Evolutionary conservation across 768 basidiomycete species (phyloP), one percentile per base, ranked within the genome.

Genomic region (Guyanaporus albipodus): DNA sequence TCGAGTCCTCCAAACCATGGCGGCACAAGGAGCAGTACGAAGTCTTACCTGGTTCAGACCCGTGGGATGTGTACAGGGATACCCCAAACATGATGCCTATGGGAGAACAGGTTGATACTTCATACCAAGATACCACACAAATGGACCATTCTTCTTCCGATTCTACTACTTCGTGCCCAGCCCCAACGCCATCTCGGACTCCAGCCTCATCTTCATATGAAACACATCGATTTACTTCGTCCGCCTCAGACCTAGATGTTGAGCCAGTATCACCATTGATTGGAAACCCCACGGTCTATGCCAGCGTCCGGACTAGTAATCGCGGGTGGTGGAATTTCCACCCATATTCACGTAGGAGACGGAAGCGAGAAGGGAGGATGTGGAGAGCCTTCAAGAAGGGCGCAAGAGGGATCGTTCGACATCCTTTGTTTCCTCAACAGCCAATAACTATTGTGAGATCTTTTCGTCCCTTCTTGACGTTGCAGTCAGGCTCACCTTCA

Each of bases 351-450:
- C 73, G 71, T 33, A 72, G 82, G 39, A 71, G 83, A 33, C 74
- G 82, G 52, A 75, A 72, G 53, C 67, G 79, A 57, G 70, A 74
- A 31, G 68, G 73, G 41, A 68, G 70, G 43, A 56, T 74, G 28
- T 58, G 77, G 42, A 74, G 83, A 52, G 64, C 72, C 14, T 46
- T 80, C 46, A 82, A 78, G 62, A 74, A 80, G 55, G 74, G 74
- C 59, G 60, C 78, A 33, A 71, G 80, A 46, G 70, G 73, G 42
- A 55, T 87, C 19, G 64, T 88, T 23, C 75, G 84, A 49, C 84
- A 85, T 66, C 87, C 85, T 14, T 75, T 86, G 66, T 83, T 88
- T 63, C 88, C 88, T 42, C 79, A 78, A 53, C 87, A 87, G 52
- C 89, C 89, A 10, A 73, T 86, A 54, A 86, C 87, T 48, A 87